A percentile compares a stretch with the other conserved stretches of the same genome.
Conservation (phyloP, 495 filamentous ascomycete genomes). For the Podospora conica region DNA sequence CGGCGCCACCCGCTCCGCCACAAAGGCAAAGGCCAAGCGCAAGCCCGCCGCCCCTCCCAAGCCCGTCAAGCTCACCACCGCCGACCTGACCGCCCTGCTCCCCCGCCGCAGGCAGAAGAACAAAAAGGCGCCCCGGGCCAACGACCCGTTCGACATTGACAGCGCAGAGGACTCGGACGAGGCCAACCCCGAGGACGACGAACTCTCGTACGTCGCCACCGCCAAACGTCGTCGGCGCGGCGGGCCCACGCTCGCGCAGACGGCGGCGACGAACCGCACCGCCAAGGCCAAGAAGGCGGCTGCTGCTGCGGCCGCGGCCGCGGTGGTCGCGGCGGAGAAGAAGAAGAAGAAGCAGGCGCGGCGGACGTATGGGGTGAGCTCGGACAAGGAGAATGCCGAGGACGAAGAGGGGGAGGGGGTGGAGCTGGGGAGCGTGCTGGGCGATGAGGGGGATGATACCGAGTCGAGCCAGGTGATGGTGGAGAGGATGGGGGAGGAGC, state of each 20-base stretch:
- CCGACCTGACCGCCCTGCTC: constrained; percentile 37
- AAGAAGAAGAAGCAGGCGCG: background rate
- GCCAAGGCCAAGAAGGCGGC: constrained; percentile 6
- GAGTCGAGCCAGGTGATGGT: constrained; percentile 28
- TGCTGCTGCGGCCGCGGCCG: background rate
- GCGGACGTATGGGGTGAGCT: constrained; percentile 32
- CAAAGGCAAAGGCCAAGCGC: constrained; percentile 18
- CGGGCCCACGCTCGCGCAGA: constrained; percentile 2
- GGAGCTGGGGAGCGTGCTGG: constrained; percentile 13
- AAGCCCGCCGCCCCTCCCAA: constrained; percentile 19
- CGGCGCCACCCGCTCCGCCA: constrained; percentile 7
- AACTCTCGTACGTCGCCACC: constrained; percentile 29
- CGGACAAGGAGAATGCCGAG: constrained; percentile 42
- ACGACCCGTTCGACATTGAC: constrained; percentile 22
- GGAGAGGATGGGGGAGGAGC: constrained; percentile 34
- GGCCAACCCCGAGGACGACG: constrained; percentile 32
- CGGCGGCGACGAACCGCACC: background rate
- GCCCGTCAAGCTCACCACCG: constrained; percentile 34
- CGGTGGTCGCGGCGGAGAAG: background rate
- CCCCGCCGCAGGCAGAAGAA: constrained; percentile 29
- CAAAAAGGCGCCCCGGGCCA: background rate
- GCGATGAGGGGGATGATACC: constrained; percentile 14
- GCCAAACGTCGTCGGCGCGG: background rate
- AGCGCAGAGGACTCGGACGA: constrained; percentile 15
- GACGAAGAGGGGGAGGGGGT: constrained; percentile 1